Base-by-base conservation (phyloP, 306 rosid species). In the Gastrolobium bilobum region DNA sequence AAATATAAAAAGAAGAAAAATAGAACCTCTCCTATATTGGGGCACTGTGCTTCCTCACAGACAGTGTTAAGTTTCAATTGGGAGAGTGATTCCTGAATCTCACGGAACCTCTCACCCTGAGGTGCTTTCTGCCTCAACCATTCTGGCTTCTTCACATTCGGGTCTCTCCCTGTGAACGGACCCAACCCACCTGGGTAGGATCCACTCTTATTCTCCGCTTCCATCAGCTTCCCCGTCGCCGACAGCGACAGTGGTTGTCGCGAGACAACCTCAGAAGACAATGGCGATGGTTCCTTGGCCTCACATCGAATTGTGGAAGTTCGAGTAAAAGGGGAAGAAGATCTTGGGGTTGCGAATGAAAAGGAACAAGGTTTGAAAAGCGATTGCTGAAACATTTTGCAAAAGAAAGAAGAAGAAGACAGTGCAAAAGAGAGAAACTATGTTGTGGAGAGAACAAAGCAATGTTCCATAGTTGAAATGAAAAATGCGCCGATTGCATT, bases 91-190 rank as follows among this genome's bases (percentile, higher is more conserved):
- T 73, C 81, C 65, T 88, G 89, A 13, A 90, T 89, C 71, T 90
- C 72, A 58, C 81, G 61, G 30, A 76, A 92, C 62, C 82, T 86
- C 73, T 86, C 80, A 3, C 97, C 97, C 54, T 88, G 91, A 42
- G 97, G 90, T 44, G 93, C 95, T 76, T 81, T 89, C 88, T 92
- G 93, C 82, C 92, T 88, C 84, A 92, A 65, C 97, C 97, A 92
- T 14, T 52, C 85, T 0, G 95, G 95, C 85, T 92, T 90, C 90
- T 88, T 87, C 80, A 84, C 86, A 8, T 66, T 81, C 8, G 93
- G 95, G 57, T 92, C 97, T 80, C 94, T 87, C 38, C 97, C 97
- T 0, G 95, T 90, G 86, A 71, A 57, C 8, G 85, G 97, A 7
- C 93, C 92, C 84, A 87, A 68, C 69, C 91, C 89, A 58, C 88